Base-by-base conservation (phyloP, 805 yeast genomes). In the Cyberlindnera amylophila region DNA sequence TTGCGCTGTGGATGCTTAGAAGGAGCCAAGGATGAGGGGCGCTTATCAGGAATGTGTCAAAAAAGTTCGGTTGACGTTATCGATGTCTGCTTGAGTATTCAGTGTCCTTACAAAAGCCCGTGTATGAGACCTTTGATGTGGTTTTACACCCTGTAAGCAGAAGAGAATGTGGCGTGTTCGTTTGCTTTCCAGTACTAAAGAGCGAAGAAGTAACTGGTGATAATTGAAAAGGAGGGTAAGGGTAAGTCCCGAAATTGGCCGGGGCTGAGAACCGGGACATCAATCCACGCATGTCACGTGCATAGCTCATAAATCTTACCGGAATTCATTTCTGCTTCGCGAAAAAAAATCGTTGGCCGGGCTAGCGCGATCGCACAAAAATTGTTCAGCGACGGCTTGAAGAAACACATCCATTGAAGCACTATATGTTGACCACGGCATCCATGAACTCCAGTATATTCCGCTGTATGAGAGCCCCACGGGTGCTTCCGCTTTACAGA, bases 11-110 rank as follows among this genome's bases (percentile, higher is more conserved):
- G 15, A 7, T 4, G 30, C 10, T 5, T 35, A 4, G 21, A 11
- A 5, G 23, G 4, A 14, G 6, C n/a, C 6, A 16, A 12, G 4
- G 29, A 29, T 34, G 6, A 18, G 19, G 19, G 10, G 16, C 38
- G 32, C 37, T 39, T 33, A 39, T 34, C 37, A 33, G 29, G 37
- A 39, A 27, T 39, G 37, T 33, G 37, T 32, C 42, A 32, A 34
- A 21, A n/a, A n/a, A n/a, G n/a, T 27, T 6, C 32, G 15, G 10
- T 29, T 26, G 16, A 4, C 36, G n/a, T 18, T 32, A 9, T 17
- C 15, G 34, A n/a, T n/a, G n/a, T n/a, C n/a, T 12, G n/a, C 14
- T 16, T 32, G n/a, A n/a, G n/a, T n/a, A n/a, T n/a, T n/a, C n/a
- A 14, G 34, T 17, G 9, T 17, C 24, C 16, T 9, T 14, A 32